Evolutionary conservation across 176 grass and related monocot genomes (phyloP), one percentile per base, ranked within the genome.

Genomic region (Thalia dealbata): DNA sequence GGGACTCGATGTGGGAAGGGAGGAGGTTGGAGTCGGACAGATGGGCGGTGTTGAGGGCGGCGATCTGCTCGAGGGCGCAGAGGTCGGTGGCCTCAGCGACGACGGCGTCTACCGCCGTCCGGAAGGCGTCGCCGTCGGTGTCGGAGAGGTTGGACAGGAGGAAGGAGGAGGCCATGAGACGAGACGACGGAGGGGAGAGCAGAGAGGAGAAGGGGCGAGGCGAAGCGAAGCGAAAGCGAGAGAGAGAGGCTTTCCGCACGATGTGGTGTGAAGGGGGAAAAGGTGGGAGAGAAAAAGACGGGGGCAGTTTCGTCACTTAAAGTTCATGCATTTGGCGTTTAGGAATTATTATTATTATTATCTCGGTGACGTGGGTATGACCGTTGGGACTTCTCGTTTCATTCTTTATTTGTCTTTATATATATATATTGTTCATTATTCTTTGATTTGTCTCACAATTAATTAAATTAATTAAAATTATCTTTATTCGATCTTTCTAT

Each of bases 21-120:
- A 96, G 77, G 51, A 79, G 83, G 8, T 73, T 56, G 25, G 83
- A 72, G 62, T 81, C 75, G 60, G 82, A 46, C 74, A 96, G 84
- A 76, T 91, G 82, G 52, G 84, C 84, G 67, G 92, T 96, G 86
- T 96, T 96, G 61, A 96, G 86, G 67, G 35, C 80, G 13, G 92
- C 79, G 79, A 89, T 85, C 43, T 93, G 79, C 67, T 99, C 83
- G 18, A 93, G 83, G 58, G 87, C 85, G 13, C 84, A 76, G 16
- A 88, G 50, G 48, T 99, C 87, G 12, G 82, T 73, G 0, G 83
- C 87, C 81, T 99, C 81, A 13, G 87, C 83, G 32, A 99, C 83
- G 82, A 99, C 84, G 55, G 83, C 85, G 56, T 93, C 81, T 2
- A 99, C 87, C 10, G 83, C 76, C 19, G 64, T 19, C 71, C 86